Evolutionary conservation across 352 stramenopile genomes (phyloP).

Genomic region (Phytophthora tubulina): DNA sequence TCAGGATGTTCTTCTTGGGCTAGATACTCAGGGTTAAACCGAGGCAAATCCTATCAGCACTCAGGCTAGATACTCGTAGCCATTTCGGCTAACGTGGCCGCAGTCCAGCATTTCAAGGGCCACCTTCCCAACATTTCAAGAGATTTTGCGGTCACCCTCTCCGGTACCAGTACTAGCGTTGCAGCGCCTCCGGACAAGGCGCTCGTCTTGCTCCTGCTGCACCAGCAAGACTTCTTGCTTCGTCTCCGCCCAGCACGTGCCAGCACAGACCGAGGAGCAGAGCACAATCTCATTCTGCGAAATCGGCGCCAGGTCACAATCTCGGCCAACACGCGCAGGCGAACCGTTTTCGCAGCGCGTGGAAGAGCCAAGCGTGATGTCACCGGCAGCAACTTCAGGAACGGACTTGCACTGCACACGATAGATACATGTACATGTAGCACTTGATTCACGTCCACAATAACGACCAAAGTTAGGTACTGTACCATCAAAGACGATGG

Average conservation of each 20-base stretch:
- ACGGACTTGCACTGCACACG: background rate
- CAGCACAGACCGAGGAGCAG: conserved; percentile 22
- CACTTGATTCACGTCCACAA: background rate
- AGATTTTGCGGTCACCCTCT: background rate
- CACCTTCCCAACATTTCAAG: background rate
- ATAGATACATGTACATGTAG: background rate
- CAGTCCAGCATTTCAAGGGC: too few relatives aligned
- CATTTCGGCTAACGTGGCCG: background rate
- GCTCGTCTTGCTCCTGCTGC: background rate
- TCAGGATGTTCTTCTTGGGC: background rate
- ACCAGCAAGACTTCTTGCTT: conserved; percentile 17
- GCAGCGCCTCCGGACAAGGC: conserved; percentile 1
- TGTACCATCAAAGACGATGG: background rate
- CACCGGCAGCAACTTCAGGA: conserved; percentile 31
- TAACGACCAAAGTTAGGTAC: background rate
- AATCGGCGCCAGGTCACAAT: conserved; percentile 30
- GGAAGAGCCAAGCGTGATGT: conserved; percentile 38
- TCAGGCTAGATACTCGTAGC: background rate
- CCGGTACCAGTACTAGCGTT: background rate
- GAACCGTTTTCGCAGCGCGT: conserved; percentile 17
- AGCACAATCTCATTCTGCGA: conserved; percentile 34
- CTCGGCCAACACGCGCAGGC: conserved; percentile 7
- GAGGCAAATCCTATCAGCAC: conserved; percentile 18
- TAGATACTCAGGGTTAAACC: conserved; percentile 1
- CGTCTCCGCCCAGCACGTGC: conserved; percentile 39